These are phyloP conservation scores for Cyclocybe aegerita DNA, from an alignment of 768 basidiomycete species.

Conservation along the genomic window DNA sequence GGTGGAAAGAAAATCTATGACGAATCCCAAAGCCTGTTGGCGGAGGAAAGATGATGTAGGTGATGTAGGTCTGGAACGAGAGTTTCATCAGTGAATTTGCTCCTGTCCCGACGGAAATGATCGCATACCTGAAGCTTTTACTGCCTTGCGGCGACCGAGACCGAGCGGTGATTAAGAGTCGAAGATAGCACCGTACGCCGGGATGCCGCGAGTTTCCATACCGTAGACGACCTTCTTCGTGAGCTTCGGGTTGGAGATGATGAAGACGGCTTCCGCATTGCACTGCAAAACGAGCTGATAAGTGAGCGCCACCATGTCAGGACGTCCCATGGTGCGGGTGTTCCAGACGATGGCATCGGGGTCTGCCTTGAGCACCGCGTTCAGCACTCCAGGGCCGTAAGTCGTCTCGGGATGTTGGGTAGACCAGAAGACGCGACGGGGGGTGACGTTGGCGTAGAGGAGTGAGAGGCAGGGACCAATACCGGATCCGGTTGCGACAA, in stretches of 20 bases:
- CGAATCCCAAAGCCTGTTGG: too few species aligned
- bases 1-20: background rate
- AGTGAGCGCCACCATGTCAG: conserved; percentile 39
- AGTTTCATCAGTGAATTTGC: background rate
- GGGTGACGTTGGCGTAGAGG: conserved; percentile 34
- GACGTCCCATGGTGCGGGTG: conserved; percentile 35
- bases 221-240: conserved; percentile 39
- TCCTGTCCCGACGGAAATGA: background rate
- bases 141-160: background rate
- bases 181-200: conserved; percentile 41
- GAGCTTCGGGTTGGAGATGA: conserved; percentile 41
- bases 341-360: conserved; percentile 41
- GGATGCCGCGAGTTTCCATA: conserved; percentile 38
- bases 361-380: conserved; percentile 36
- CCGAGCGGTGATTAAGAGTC: conserved; percentile 28
- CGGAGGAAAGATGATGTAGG: too few species aligned
- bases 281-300: conserved; percentile 36
- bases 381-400: conserved; percentile 38
- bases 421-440: conserved; percentile 40
- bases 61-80: too few species aligned
- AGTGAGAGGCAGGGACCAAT: conserved; percentile 46
- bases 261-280: conserved; percentile 39
- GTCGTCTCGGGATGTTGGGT: conserved; percentile 39
- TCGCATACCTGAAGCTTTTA: background rate
- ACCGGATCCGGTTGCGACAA: conserved; percentile 55